A percentile compares a stretch with the other conserved stretches of the same genome.
Conservation (phyloP, 805 yeast genomes). For the Wickerhamiella spandovensis region DNA sequence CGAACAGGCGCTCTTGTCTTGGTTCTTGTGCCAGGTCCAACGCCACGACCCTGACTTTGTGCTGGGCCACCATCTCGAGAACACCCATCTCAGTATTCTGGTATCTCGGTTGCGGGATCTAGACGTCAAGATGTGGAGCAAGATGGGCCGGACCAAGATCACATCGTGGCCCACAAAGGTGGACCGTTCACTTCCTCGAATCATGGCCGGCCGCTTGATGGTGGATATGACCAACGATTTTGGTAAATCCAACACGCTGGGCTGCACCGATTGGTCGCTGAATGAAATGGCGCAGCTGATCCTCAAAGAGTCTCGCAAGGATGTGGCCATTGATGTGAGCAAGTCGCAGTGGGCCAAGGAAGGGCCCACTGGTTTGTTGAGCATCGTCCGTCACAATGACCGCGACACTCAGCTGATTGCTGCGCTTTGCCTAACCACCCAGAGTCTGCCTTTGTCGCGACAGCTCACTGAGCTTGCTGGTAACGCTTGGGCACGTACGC, state of each 20-base stretch:
- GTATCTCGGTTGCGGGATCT: constrained; percentile 69
- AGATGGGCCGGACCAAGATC: constrained; percentile 63
- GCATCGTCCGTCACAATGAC: constrained; percentile 59
- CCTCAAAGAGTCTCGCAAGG: constrained; percentile 57
- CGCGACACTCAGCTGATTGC: constrained; percentile 57
- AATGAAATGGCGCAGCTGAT: constrained; percentile 81
- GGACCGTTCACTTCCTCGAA: constrained; percentile 41
- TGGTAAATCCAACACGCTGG: constrained; percentile 78
- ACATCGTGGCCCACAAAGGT: constrained; percentile 52
- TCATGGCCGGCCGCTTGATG: constrained; percentile 71
- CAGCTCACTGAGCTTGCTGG: constrained; percentile 91
- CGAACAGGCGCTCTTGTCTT: constrained; percentile 61
- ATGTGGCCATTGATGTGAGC: constrained; percentile 45
- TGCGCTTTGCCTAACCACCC: constrained; percentile 67
- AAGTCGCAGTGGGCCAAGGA: constrained; percentile 36
- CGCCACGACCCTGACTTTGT: constrained; percentile 85
- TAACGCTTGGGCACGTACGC: constrained; percentile 91
- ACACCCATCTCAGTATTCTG: constrained; percentile 62
- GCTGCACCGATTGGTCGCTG: constrained; percentile 85
- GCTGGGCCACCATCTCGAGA: constrained; percentile 77
- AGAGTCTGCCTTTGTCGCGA: constrained; percentile 76
- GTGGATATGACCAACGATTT: constrained; percentile 91
- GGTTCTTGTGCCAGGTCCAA: constrained; percentile 59
- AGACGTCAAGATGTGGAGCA: constrained; percentile 62
- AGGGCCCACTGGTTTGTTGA: constrained; percentile 51